Evolutionary conservation across 306 rosid genomes (phyloP).

Genomic region (Begonia masoniana): DNA sequence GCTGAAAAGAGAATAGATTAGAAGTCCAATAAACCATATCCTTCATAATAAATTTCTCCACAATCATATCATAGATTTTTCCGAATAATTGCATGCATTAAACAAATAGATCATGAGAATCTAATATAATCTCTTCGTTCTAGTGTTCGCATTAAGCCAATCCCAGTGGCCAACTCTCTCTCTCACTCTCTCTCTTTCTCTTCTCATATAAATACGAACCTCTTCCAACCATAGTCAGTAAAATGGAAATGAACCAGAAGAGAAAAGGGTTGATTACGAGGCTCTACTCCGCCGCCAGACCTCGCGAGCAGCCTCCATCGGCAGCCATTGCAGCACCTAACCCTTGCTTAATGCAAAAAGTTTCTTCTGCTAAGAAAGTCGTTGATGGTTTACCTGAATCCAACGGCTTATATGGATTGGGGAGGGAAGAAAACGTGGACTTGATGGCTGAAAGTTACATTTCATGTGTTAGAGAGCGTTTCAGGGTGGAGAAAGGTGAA

Average conservation of each 20-base stretch:
- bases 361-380: not conserved
- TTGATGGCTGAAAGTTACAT: constrained; percentile 11
- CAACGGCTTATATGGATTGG: not conserved
- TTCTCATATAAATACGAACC: not conserved
- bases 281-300: not conserved
- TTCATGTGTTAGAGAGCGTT: constrained; percentile 13
- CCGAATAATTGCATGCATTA: not conserved
- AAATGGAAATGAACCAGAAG: constrained; percentile 9
- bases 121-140: not conserved
- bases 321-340: not conserved
- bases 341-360: not conserved
- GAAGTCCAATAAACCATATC: too few species aligned
- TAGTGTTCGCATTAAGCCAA: too few species aligned
- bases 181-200: not conserved
- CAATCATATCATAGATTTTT: not conserved
- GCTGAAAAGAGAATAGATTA: too few species aligned
- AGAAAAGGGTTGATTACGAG: constrained; percentile 11
- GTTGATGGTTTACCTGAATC: not conserved
- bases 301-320: not conserved
- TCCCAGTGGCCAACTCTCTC: too few species aligned
- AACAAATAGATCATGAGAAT: not conserved
- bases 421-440: constrained; percentile 16
- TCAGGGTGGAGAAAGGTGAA: constrained; percentile 6
- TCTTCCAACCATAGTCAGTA: not conserved
- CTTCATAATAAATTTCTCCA: too few species aligned